Evolutionary conservation across 139 green algal genomes (phyloP).

Genomic region (Coelastrella sp.): DNA sequence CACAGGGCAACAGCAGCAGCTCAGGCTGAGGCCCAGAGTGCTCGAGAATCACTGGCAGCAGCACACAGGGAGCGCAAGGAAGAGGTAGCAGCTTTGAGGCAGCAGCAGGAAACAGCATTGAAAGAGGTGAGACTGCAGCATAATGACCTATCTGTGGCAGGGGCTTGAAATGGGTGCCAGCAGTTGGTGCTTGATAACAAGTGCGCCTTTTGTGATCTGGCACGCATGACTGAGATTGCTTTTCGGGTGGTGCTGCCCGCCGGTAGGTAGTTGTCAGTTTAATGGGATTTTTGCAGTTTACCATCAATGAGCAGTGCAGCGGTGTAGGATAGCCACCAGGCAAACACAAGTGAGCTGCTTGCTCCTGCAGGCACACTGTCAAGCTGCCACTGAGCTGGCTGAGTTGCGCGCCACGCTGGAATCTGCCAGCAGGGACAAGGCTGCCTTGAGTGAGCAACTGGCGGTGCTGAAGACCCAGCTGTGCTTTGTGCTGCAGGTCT

Average conservation of each 20-base stretch:
- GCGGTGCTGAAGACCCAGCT: constrained; percentile 68
- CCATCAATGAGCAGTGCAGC: too few species aligned
- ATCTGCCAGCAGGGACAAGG: constrained; percentile 47
- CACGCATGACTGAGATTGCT: too few species aligned
- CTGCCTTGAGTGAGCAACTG: constrained; percentile 66
- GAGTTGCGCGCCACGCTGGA: constrained; percentile 43
- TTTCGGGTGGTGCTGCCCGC: too few species aligned
- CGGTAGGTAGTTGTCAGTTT: too few species aligned
- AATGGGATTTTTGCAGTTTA: too few species aligned
- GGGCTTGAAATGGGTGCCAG: too few species aligned
- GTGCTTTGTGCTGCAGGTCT: constrained; percentile 65
- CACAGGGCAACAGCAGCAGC: constrained; percentile 44
- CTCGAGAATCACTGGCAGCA: constrained; percentile 32
- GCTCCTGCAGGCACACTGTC: background rate
- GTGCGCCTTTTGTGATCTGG: too few species aligned
- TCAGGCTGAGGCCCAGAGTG: constrained; percentile 45
- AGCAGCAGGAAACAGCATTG: constrained; percentile 42
- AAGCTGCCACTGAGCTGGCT: constrained; percentile 3
- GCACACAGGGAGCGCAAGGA: constrained; percentile 27
- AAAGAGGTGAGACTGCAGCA: constrained; percentile 17
- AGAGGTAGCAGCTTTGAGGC: constrained; percentile 23
- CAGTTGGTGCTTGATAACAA: too few species aligned
- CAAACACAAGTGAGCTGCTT: background rate
- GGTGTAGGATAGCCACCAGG: too few species aligned
- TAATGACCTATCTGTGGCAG: background rate